Evolutionary conservation across 1,284 basidiomycete species (phyloP).

Genomic region (Pascua guehoae): DNA sequence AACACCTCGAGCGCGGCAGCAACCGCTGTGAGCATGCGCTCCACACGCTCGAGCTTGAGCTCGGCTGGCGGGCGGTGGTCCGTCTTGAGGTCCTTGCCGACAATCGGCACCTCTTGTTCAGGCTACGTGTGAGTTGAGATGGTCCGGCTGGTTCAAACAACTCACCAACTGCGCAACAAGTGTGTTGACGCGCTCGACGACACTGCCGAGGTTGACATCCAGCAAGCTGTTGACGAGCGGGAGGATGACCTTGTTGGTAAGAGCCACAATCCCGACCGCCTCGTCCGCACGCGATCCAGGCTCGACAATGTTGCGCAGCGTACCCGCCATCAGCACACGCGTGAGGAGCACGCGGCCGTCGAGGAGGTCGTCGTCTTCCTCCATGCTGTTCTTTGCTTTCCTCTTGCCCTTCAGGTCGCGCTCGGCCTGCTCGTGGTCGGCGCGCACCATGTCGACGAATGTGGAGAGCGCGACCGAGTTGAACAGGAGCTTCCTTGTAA

Average conservation of each 20-base stretch:
- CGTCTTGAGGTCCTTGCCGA: slow-evolving; percentile 40
- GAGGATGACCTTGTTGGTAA: slow-evolving; percentile 62
- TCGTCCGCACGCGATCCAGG: slow-evolving; percentile 63
- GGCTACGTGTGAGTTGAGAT: slow-evolving; percentile 16
- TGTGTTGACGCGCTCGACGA: slow-evolving; percentile 56
- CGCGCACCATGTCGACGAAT: slow-evolving; percentile 64
- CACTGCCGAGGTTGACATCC: slow-evolving; percentile 60
- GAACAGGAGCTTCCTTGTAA: slow-evolving; percentile 60
- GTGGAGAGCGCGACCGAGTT: slow-evolving; percentile 65
- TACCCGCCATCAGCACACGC: slow-evolving; percentile 70
- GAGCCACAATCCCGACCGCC: slow-evolving; percentile 47
- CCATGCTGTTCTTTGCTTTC: slow-evolving; percentile 25
- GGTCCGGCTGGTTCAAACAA: no score
- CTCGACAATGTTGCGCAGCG: slow-evolving; percentile 68
- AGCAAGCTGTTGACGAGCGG: slow-evolving; percentile 69
- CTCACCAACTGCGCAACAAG: slow-evolving; percentile 58
- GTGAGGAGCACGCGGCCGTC: slow-evolving; percentile 53
- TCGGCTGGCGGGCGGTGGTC: slow-evolving; percentile 68
- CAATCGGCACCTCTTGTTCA: slow-evolving; percentile 18
- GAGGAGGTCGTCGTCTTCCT: slow-evolving; percentile 30
- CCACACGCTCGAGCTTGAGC: slow-evolving; percentile 67
- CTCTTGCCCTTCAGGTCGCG: slow-evolving; percentile 51
- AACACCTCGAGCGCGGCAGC: slow-evolving; percentile 79
- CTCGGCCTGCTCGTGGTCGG: slow-evolving; percentile 35
- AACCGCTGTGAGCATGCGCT: slow-evolving; percentile 66